These are phyloP conservation scores for Saccharomycopsis vini DNA, from an alignment of 805 yeast species.

Conservation along the genomic window DNA sequence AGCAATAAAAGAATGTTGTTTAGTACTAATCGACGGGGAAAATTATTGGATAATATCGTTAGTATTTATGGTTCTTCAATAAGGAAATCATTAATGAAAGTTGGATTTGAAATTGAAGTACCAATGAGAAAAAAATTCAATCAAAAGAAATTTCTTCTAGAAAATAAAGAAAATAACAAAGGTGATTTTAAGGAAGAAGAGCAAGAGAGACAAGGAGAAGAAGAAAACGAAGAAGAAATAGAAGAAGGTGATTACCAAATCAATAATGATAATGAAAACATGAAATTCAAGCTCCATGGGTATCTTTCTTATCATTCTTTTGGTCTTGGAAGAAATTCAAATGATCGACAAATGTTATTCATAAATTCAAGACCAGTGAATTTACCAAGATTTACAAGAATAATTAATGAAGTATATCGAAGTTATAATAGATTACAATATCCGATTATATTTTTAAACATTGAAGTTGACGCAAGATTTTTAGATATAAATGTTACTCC, in stretches of 20 bases:
- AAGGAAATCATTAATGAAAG: slow-evolving; percentile 43
- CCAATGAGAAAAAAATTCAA: slow-evolving; percentile 11
- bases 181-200: slow-evolving; percentile 15
- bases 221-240: slow-evolving; percentile 17
- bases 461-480: slow-evolving; percentile 40
- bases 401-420: slow-evolving; percentile 67
- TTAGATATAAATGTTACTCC: slow-evolving; percentile 90
- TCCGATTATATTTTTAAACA: slow-evolving; percentile 61
- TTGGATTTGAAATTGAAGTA: slow-evolving; percentile 32
- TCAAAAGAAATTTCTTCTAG: not conserved
- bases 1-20: slow-evolving; percentile 41
- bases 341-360: slow-evolving; percentile 68
- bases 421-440: slow-evolving; percentile 61
- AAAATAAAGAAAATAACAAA: too few relatives aligned
- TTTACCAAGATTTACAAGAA: slow-evolving; percentile 44
- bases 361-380: slow-evolving; percentile 71
- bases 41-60: slow-evolving; percentile 48
- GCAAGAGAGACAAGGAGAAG: slow-evolving; percentile 13
- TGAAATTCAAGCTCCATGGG: slow-evolving; percentile 41
- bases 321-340: slow-evolving; percentile 64
- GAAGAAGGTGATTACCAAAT: slow-evolving; percentile 10
- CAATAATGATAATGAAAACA: slow-evolving; percentile 24
- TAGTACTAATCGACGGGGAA: slow-evolving; percentile 36
- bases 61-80: slow-evolving; percentile 66
- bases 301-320: slow-evolving; percentile 66